Evolutionary conservation across 441 rosid genomes (phyloP).

Genomic region (Arabidopsis lyrata): DNA sequence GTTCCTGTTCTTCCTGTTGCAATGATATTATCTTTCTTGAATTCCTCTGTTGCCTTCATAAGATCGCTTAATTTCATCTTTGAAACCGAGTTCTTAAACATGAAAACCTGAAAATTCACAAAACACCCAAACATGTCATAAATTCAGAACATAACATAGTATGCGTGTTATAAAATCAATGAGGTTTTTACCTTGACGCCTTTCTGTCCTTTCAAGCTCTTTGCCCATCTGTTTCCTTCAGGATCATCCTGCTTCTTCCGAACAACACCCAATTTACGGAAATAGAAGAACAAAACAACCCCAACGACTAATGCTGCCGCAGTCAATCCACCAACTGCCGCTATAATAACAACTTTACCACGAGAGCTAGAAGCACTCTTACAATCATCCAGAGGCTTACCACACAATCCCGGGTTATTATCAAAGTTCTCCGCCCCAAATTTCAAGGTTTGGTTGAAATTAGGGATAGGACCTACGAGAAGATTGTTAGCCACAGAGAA

Average conservation of each 20-base stretch:
- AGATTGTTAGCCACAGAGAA: conserved; percentile 63
- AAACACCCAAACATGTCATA: conserved; percentile 14
- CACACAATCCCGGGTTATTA: conserved; percentile 67
- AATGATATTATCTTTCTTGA: conserved; percentile 75
- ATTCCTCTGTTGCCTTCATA: conserved; percentile 78
- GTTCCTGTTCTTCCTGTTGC: conserved; percentile 88
- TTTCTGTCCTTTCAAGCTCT: conserved; percentile 71
- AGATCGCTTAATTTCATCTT: conserved; percentile 82
- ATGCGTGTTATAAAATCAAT: background rate
- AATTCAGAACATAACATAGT: conserved; percentile 17
- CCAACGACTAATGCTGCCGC: conserved; percentile 68
- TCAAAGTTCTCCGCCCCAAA: conserved; percentile 33
- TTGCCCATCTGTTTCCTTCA: conserved; percentile 91
- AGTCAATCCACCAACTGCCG: conserved; percentile 72
- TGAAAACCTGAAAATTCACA: conserved; percentile 63
- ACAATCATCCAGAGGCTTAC: conserved; percentile 58
- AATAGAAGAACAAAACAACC: conserved; percentile 60
- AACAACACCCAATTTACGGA: conserved; percentile 57
- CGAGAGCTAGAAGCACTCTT: conserved; percentile 34
- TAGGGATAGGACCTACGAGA: conserved; percentile 61
- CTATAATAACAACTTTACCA: conserved; percentile 62
- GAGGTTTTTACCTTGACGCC: conserved; percentile 64
- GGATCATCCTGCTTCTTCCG: conserved; percentile 88
- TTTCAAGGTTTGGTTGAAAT: background rate
- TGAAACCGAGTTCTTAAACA: conserved; percentile 77